phyloP scores from a whole-genome alignment of 2,329 filamentous ascomycete genomes.

The Verticillium nubilum region DNA sequence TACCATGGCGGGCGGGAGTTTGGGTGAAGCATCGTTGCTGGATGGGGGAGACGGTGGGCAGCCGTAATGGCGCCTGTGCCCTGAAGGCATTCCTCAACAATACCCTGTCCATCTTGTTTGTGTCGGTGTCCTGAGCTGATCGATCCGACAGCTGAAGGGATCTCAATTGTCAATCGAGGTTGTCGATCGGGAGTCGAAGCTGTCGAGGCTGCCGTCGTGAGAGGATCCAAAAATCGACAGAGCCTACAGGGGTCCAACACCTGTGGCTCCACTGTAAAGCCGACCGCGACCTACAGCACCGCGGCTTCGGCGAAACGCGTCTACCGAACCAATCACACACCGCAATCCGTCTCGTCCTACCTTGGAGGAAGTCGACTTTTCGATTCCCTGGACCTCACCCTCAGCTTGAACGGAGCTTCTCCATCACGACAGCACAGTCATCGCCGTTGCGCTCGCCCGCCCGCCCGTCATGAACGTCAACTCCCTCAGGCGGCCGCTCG shows the following conservation, averaged over 20 bases:
- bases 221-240: neutral
- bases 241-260: neutral
- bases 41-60: neutral
- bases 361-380: conserved; percentile 11
- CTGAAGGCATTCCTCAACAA: neutral
- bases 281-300: neutral
- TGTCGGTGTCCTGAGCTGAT: neutral
- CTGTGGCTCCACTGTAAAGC: neutral
- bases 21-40: conserved; percentile 12
- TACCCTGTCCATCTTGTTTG: neutral
- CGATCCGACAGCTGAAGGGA: neutral
- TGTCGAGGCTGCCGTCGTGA: neutral
- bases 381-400: conserved; percentile 2
- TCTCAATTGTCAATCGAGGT: neutral
- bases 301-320: neutral
- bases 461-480: conserved; percentile 52
- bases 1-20: conserved; percentile 8
- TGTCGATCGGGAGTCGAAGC: neutral
- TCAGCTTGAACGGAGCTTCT: neutral
- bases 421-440: conserved; percentile 2
- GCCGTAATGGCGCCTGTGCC: neutral
- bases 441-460: no score
- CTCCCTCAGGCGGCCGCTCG: conserved; percentile 59
- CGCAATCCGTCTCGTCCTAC: conserved; percentile 10
- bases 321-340: conserved; percentile 30